phyloP scores from a whole-genome alignment of 306 rosid genomes.

The Sicyos baderoa region DNA sequence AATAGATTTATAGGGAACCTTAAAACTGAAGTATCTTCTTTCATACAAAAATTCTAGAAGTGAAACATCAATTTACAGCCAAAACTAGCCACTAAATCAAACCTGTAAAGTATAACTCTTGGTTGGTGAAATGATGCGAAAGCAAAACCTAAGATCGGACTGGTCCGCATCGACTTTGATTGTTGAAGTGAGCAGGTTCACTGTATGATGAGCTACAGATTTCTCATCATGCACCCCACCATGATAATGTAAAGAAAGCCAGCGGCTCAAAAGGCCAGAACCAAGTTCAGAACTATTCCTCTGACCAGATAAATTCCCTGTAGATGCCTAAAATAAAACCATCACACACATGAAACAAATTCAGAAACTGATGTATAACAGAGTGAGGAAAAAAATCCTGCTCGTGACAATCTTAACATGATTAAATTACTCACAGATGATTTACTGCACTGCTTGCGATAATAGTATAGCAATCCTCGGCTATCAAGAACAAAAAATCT shows the following conservation, averaged over 20 bases:
- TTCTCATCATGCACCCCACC: constrained; percentile 99
- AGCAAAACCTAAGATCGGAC: constrained; percentile 95
- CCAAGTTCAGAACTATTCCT: constrained; percentile 99
- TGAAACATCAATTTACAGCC: constrained; percentile 13
- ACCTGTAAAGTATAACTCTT: constrained; percentile 98
- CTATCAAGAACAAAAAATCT: constrained; percentile 99
- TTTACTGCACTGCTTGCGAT: constrained; percentile 86
- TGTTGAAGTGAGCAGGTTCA: constrained; percentile 93
- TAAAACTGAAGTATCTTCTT: not conserved
- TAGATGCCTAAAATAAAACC: constrained; percentile 52
- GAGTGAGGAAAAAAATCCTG: constrained; percentile 1
- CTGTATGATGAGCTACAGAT: constrained; percentile 98
- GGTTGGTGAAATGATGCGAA: constrained; percentile 97
- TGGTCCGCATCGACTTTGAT: constrained; percentile 99
- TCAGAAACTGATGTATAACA: constrained; percentile 18
- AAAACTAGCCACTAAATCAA: constrained; percentile 20
- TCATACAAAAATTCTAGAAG: not conserved
- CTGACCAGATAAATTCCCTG: constrained; percentile 78
- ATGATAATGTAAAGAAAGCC: constrained; percentile 95
- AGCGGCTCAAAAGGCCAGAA: constrained; percentile 93
- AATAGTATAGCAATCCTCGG: constrained; percentile 95
- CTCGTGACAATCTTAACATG: constrained; percentile 21
- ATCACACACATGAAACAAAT: constrained; percentile 24
- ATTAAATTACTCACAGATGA: constrained; percentile 63
- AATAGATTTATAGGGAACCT: constrained; percentile 29